Evolutionary conservation across 805 yeast species (phyloP).

Genomic region (Barnettozyma pratensis): DNA sequence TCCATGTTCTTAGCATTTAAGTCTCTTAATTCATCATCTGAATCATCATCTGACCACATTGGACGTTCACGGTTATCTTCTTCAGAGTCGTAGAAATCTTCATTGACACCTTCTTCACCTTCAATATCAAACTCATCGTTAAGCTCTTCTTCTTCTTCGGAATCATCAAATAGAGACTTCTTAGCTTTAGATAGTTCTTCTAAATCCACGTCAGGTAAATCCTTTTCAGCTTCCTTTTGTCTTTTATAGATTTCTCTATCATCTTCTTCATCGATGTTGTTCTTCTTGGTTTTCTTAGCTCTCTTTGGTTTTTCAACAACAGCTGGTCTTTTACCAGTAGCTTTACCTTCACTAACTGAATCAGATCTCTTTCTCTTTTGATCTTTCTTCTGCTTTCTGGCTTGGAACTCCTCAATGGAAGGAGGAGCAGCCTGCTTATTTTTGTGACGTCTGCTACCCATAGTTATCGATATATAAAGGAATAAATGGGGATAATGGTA

Average conservation of each 20-base stretch:
- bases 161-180: conserved; percentile 70
- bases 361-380: conserved; percentile 32
- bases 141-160: conserved; percentile 28
- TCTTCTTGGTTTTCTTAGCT: conserved; percentile 17
- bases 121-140: conserved; percentile 54
- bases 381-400: conserved; percentile 36
- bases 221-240: conserved; percentile 36
- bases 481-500: background rate
- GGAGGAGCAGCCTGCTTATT: conserved; percentile 95
- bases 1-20: conserved; percentile 83
- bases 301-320: conserved; percentile 9
- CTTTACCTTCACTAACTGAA: conserved; percentile 18
- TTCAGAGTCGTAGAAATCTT: conserved; percentile 24
- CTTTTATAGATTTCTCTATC: conserved; percentile 19
- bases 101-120: conserved; percentile 46
- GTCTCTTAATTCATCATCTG: conserved; percentile 59
- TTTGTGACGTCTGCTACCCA: conserved; percentile 89
- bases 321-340: conserved; percentile 20
- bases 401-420: conserved; percentile 73
- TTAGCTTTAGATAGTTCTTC: conserved; percentile 66
- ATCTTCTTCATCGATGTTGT: conserved; percentile 21
- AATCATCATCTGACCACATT: conserved; percentile 33
- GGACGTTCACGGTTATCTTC: conserved; percentile 24
- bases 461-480: conserved; percentile 23
- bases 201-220: conserved; percentile 59